A percentile compares a stretch with the other conserved stretches of the same genome.
phyloP scores from a whole-genome alignment of 208 protist species.

The Porcisia hertigi region DNA sequence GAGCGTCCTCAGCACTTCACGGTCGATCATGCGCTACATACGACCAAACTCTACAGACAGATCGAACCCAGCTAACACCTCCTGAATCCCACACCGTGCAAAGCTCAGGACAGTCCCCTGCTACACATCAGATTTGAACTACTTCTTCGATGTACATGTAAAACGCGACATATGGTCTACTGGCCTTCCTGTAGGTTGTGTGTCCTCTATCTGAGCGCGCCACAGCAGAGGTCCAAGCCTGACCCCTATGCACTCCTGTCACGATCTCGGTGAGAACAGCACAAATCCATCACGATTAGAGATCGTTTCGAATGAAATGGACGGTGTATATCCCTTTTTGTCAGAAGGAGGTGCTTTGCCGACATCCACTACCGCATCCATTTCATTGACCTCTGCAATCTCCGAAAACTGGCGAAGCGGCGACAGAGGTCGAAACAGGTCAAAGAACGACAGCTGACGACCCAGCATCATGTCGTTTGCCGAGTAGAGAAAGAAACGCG shows the following conservation, averaged over 20 bases:
- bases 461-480: no score
- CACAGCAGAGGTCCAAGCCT: neutral
- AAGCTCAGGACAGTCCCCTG: conserved; percentile 12
- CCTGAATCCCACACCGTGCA: conserved; percentile 18
- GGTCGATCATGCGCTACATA: conserved; percentile 32
- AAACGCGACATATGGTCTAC: neutral
- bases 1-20: conserved; percentile 10
- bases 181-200: neutral
- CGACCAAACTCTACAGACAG: conserved; percentile 33
- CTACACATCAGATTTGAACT: neutral
- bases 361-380: neutral
- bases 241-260: neutral
- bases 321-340: neutral
- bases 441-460: conserved; percentile 40
- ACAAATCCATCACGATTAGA: conserved; percentile 26
- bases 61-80: conserved; percentile 20
- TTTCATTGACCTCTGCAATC: neutral
- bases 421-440: conserved; percentile 49
- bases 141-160: neutral
- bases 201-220: neutral
- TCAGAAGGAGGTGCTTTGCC: neutral
- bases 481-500: no score
- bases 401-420: conserved; percentile 26
- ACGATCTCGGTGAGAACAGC: neutral
- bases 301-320: conserved; percentile 28